Conservation (phyloP, 2,329 filamentous ascomycete species). For the Stylonectria norvegica region DNA sequence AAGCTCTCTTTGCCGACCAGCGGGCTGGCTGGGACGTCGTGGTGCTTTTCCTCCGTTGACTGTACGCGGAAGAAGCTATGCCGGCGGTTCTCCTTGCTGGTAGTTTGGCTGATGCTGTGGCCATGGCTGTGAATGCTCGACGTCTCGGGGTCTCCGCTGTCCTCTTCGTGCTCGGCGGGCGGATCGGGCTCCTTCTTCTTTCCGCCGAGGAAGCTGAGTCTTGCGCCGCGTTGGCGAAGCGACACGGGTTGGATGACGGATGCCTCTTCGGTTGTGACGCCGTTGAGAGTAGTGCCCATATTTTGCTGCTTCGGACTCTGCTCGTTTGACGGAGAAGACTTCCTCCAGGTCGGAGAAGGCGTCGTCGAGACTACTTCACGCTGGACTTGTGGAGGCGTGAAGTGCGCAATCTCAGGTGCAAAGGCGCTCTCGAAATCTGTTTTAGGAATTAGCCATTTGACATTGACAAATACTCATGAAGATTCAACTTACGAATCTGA, state of each 20-base stretch:
- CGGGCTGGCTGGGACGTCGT: conserved; percentile 23
- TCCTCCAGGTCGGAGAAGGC: conserved; percentile 45
- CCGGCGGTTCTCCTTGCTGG: conserved; percentile 27
- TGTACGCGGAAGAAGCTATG: conserved; percentile 46
- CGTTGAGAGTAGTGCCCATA: conserved; percentile 34
- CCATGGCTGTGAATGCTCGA: conserved; percentile 31
- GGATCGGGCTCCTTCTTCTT: conserved; percentile 43
- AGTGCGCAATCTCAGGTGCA: conserved; percentile 61
- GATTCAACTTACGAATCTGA: conserved; percentile 55
- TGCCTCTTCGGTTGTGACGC: conserved; percentile 45
- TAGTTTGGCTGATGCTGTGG: conserved; percentile 25
- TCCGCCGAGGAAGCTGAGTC: conserved; percentile 56
- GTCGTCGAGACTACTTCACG: conserved; percentile 42
- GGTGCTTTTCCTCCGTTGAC: conserved; percentile 28
- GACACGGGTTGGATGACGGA: conserved; percentile 50
- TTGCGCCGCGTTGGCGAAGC: conserved; percentile 48
- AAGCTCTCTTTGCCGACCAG: conserved; percentile 27
- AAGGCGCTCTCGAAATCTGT: conserved; percentile 61
- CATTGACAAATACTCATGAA: not conserved
- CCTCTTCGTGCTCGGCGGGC: conserved; percentile 27
- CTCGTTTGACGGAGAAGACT: conserved; percentile 46
- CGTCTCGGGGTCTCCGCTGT: conserved; percentile 31
- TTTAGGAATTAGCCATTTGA: conserved; percentile 15
- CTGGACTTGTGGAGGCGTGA: conserved; percentile 49
- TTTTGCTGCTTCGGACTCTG: conserved; percentile 32